Percentiles rank a stretch among this genome's conserved stretches.
Evolutionary conservation across 1,284 basidiomycete species (phyloP).

Genomic region (Ganoderma meredithae): DNA sequence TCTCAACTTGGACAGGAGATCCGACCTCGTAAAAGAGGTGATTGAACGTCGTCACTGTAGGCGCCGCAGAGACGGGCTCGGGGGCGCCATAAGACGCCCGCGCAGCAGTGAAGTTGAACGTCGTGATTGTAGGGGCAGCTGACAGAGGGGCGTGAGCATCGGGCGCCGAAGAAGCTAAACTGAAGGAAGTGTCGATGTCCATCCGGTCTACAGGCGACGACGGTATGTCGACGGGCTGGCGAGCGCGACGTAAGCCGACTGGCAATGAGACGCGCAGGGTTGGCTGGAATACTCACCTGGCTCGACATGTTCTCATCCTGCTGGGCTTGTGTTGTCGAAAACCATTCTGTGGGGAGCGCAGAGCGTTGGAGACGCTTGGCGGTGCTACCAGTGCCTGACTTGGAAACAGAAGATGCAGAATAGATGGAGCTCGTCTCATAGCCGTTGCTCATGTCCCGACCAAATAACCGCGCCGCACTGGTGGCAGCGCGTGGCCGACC

Average conservation of each 20-base stretch:
- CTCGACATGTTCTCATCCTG: conserved; percentile 39
- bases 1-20: conserved; percentile 47
- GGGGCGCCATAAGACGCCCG: conserved; percentile 40
- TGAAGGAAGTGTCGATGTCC: conserved; percentile 71
- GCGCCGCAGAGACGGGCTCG: conserved; percentile 57
- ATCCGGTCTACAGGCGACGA: conserved; percentile 62
- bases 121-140: conserved; percentile 40
- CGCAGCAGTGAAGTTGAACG: conserved; percentile 38
- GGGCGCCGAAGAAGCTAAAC: conserved; percentile 36
- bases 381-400: conserved; percentile 48
- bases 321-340: conserved; percentile 41
- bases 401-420: conserved; percentile 39
- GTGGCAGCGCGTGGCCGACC: conserved; percentile 39
- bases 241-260: conserved; percentile 29
- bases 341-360: conserved; percentile 71
- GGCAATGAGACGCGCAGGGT: not conserved
- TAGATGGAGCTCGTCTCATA: conserved; percentile 33
- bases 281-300: conserved; percentile 40
- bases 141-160: conserved; percentile 32
- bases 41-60: conserved; percentile 59
- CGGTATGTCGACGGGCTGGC: conserved; percentile 38
- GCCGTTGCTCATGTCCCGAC: conserved; percentile 71
- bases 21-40: conserved; percentile 66
- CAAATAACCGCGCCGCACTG: conserved; percentile 69
- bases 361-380: conserved; percentile 64